Conservation (phyloP, 331 rosid genomes). For the Acacia concinna region DNA sequence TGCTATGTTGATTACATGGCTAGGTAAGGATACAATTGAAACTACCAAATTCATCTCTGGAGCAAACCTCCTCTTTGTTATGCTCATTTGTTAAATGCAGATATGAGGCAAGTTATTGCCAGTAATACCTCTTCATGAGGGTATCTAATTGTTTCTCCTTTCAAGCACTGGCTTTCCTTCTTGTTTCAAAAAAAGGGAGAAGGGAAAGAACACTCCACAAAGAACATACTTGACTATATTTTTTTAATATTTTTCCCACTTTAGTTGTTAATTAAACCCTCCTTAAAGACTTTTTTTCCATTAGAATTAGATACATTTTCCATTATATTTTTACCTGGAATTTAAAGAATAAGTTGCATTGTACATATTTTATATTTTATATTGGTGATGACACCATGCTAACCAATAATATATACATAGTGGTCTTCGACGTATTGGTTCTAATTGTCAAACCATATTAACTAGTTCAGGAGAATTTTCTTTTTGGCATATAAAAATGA, state of each 20-base stretch:
- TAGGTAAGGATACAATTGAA: too few relatives aligned
- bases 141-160: too few relatives aligned
- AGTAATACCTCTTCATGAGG: too few relatives aligned
- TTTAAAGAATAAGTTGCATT: not conserved
- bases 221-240: not conserved
- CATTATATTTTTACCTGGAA: not conserved
- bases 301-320: not conserved
- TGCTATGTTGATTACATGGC: too few relatives aligned
- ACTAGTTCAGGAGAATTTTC: constrained; percentile 17
- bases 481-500: constrained; percentile 18
- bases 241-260: too few relatives aligned
- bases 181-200: too few relatives aligned
- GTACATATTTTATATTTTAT: not conserved
- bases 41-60: too few relatives aligned
- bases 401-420: not conserved
- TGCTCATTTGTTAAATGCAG: too few relatives aligned
- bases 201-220: not conserved
- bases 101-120: too few relatives aligned
- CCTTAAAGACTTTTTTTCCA: not conserved
- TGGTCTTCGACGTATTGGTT: not conserved
- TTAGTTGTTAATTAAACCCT: too few relatives aligned
- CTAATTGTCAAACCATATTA: not conserved
- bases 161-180: too few relatives aligned
- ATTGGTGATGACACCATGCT: not conserved
- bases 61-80: too few relatives aligned